Conservation (phyloP, 345 rosid genomes). For the Isatis tinctoria region DNA sequence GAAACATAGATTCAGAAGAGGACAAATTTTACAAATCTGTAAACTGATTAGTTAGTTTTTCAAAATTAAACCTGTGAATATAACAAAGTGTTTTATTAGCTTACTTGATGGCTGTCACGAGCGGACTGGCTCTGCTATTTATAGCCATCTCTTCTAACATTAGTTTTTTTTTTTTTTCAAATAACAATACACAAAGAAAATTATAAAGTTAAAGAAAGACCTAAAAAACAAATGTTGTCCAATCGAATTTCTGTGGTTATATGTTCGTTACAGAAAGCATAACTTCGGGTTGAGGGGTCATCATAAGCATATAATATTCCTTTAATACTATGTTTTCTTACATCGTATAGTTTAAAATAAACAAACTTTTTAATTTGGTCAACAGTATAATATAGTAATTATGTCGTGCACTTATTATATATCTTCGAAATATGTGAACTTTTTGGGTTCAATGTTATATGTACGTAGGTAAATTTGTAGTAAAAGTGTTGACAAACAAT, state of each 20-base stretch:
- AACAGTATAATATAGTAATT: neutral
- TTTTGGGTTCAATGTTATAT: neutral
- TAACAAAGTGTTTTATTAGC: neutral
- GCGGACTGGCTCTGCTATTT: constrained; percentile 17
- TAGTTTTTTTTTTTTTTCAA: neutral
- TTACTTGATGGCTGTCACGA: constrained; percentile 18
- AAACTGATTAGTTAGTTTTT: neutral
- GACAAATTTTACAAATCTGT: neutral
- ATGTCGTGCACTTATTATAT: neutral
- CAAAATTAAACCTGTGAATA: constrained; percentile 6
- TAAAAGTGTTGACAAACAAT: neutral
- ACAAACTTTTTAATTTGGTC: neutral
- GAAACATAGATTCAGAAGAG: neutral
- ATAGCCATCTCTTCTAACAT: constrained; percentile 7
- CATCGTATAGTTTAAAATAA: neutral
- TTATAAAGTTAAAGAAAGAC: neutral
- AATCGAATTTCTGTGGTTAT: constrained; percentile 8
- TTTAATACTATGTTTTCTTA: neutral
- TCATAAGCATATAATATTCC: neutral
- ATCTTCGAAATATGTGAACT: neutral
- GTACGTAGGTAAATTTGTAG: neutral
- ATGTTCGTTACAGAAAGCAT: constrained; percentile 1
- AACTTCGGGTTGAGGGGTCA: neutral
- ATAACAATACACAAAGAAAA: neutral
- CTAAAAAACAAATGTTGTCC: neutral